These are phyloP conservation scores for Trypanosoma grayi DNA, from an alignment of 208 protist genomes.

Conservation along the genomic window DNA sequence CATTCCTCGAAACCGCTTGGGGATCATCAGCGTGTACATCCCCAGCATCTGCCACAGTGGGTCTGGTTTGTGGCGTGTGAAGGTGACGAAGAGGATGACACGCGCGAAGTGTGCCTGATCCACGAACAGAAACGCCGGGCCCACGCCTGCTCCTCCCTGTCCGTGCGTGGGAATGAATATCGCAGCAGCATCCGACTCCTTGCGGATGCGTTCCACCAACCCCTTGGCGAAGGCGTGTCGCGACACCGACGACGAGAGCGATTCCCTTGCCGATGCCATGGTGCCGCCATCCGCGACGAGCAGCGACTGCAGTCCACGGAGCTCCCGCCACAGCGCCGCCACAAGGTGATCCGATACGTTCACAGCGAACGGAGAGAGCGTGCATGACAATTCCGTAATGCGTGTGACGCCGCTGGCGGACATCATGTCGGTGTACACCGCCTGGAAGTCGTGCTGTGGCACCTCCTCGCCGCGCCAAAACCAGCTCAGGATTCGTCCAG, in stretches of 20 bases:
- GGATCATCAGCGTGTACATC: slow-evolving; percentile 71
- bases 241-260: not conserved
- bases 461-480: slow-evolving; percentile 7
- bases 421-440: slow-evolving; percentile 38
- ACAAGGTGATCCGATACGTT: slow-evolving; percentile 55
- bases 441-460: slow-evolving; percentile 29
- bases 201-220: not conserved
- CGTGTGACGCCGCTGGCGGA: slow-evolving; percentile 61
- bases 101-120: slow-evolving; percentile 45
- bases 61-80: slow-evolving; percentile 53
- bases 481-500: slow-evolving; percentile 5
- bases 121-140: slow-evolving; percentile 39
- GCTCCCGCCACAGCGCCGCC: slow-evolving; percentile 44
- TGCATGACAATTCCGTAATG: slow-evolving; percentile 48
- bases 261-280: not conserved
- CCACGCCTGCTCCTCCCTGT: not conserved
- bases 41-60: slow-evolving; percentile 64
- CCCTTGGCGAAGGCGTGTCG: slow-evolving; percentile 1
- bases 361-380: slow-evolving; percentile 53
- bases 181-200: not conserved
- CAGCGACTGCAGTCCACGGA: slow-evolving; percentile 28
- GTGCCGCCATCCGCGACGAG: slow-evolving; percentile 13
- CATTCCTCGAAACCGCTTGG: slow-evolving; percentile 42
- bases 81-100: slow-evolving; percentile 62
- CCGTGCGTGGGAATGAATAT: not conserved